A percentile compares a stretch with the other conserved stretches of the same genome.
These are phyloP conservation scores for Didymella sp. DNA, from an alignment of 2,329 filamentous ascomycete genomes.

Conservation along the genomic window DNA sequence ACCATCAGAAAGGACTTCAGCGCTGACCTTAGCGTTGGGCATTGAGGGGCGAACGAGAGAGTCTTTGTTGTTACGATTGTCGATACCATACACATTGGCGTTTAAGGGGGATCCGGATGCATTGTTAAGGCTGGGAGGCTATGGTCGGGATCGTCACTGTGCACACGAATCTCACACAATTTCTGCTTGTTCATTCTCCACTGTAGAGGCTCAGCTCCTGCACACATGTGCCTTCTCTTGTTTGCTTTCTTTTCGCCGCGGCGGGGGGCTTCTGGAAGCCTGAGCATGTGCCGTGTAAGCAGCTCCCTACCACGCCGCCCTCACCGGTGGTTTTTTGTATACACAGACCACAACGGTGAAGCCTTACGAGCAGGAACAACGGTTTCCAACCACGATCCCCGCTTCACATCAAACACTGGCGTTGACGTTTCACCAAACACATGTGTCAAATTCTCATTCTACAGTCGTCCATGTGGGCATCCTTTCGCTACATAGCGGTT, in stretches of 20 bases:
- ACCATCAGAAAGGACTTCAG: conserved; percentile 56
- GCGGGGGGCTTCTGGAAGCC: not conserved
- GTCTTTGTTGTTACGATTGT: conserved; percentile 2
- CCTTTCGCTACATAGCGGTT: conserved; percentile 1
- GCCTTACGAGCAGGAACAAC: not conserved
- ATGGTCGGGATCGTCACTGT: not conserved
- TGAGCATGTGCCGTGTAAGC: not conserved
- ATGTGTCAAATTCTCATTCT: conserved; percentile 6
- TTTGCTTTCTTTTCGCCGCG: not conserved
- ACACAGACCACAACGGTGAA: not conserved
- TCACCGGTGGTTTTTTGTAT: not conserved
- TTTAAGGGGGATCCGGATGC: not conserved
- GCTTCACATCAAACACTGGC: not conserved
- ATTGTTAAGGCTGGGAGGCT: not conserved
- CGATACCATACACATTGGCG: conserved; percentile 10
- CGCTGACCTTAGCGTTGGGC: conserved; percentile 49
- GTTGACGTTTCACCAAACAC: conserved; percentile 1
- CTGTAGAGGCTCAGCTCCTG: not conserved
- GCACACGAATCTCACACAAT: conserved; percentile 3
- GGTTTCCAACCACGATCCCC: not conserved
- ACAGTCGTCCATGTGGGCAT: not conserved
- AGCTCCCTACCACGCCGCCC: not conserved
- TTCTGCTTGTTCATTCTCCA: not conserved
- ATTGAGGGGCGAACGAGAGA: not conserved
- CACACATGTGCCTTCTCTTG: not conserved